Conservation (phyloP, 441 rosid genomes). For the Hura crepitans region DNA sequence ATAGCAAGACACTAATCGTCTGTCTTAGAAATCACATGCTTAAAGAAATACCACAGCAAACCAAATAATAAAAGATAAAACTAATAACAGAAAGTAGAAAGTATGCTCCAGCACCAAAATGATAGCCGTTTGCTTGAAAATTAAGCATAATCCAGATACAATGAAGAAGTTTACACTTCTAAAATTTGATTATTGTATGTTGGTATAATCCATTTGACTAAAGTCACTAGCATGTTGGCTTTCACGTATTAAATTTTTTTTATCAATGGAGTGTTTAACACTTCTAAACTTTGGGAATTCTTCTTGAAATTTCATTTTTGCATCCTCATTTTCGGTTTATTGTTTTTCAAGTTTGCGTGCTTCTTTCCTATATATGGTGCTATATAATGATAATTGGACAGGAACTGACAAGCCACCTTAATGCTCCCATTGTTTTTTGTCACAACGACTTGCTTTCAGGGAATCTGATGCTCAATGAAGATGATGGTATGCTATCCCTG, state of each 20-base stretch:
- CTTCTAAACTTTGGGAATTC: slow-evolving; percentile 5
- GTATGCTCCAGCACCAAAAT: no score
- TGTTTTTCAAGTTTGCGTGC: slow-evolving; percentile 8
- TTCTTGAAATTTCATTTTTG: not conserved
- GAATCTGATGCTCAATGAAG: slow-evolving; percentile 83
- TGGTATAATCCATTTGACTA: no score
- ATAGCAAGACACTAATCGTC: no score
- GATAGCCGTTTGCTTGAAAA: no score
- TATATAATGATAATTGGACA: slow-evolving; percentile 46
- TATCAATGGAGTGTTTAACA: slow-evolving; percentile 10
- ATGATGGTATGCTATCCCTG: slow-evolving; percentile 46
- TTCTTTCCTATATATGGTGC: slow-evolving; percentile 20
- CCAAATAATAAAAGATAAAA: no score
- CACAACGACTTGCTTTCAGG: slow-evolving; percentile 97
- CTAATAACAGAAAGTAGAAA: no score
- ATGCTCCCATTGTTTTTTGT: slow-evolving; percentile 79
- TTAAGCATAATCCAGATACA: no score
- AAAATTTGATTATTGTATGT: no score
- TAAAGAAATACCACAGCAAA: no score
- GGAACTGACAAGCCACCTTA: slow-evolving; percentile 75
- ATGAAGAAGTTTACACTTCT: no score
- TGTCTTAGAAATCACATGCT: no score
- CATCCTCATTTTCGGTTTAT: slow-evolving; percentile 20
- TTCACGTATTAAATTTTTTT: slow-evolving; percentile 7
- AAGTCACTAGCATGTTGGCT: not conserved